These are phyloP conservation scores for Coniosporium apollinis DNA, from an alignment of 495 filamentous ascomycete genomes.

Conservation along the genomic window DNA sequence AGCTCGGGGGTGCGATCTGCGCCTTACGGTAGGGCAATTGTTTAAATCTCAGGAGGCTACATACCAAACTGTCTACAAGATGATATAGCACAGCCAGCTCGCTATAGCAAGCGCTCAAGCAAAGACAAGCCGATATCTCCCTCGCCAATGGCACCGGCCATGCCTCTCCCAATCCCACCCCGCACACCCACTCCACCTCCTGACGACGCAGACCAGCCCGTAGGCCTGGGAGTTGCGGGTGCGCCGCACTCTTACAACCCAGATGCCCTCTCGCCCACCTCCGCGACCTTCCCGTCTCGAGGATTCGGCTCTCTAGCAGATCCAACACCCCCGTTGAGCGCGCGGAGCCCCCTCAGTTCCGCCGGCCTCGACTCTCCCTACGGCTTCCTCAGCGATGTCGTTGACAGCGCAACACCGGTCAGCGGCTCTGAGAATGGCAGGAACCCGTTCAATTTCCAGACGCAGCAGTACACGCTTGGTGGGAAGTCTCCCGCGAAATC, in stretches of 20 bases:
- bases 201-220: constrained; percentile 29
- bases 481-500: constrained; percentile 62
- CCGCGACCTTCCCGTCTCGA: constrained; percentile 34
- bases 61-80: not conserved
- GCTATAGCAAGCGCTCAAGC: no score
- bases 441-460: constrained; percentile 85
- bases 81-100: no score
- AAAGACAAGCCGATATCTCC: not conserved
- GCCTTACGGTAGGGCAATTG: no score
- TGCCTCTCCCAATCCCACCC: constrained; percentile 48
- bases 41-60: not conserved
- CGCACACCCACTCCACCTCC: constrained; percentile 53
- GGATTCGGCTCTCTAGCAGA: no score
- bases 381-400: no score
- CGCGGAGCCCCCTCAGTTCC: no score
- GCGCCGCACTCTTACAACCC: no score
- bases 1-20: no score
- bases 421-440: constrained; percentile 27
- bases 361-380: no score
- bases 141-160: constrained; percentile 35
- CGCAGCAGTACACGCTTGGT: constrained; percentile 43
- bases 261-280: constrained; percentile 46
- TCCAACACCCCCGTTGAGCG: no score
- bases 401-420: constrained; percentile 23
- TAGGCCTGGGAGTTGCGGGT: constrained; percentile 25